These are phyloP conservation scores for Suhomyces ambrosiae DNA, from an alignment of 1,139 yeast species.

Conservation along the genomic window DNA sequence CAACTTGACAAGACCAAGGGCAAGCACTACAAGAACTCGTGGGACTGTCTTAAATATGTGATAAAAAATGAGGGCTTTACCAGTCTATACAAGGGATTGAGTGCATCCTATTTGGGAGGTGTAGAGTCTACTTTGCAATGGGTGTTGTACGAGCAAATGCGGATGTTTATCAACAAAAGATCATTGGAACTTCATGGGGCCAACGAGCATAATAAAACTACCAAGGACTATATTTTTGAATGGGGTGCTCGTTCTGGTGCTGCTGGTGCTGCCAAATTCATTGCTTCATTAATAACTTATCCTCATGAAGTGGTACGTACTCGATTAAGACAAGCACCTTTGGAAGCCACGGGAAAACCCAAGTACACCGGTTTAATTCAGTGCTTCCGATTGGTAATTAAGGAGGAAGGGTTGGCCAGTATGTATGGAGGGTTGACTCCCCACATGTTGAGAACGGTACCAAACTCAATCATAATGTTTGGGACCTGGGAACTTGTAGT, in stretches of 20 bases:
- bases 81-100: constrained; percentile 84
- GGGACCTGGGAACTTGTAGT: constrained; percentile 98
- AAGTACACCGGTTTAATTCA: constrained; percentile 90
- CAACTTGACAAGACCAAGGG: constrained; percentile 78
- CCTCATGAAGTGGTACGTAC: constrained; percentile 99
- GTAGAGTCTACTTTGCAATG: constrained; percentile 93
- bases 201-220: constrained; percentile 47
- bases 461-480: constrained; percentile 97
- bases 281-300: constrained; percentile 89
- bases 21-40: constrained; percentile 74
- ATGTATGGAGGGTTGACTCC: constrained; percentile 99
- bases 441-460: constrained; percentile 93
- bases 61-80: constrained; percentile 73
- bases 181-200: constrained; percentile 50
- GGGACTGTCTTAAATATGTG: constrained; percentile 79
- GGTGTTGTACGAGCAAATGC: constrained; percentile 97
- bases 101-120: constrained; percentile 94
- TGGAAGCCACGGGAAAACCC: constrained; percentile 67
- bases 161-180: constrained; percentile 62
- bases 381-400: constrained; percentile 77
- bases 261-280: constrained; percentile 94
- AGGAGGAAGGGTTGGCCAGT: constrained; percentile 89
- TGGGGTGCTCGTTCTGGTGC: constrained; percentile 98
- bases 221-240: constrained; percentile 69
- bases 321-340: constrained; percentile 91